Base-by-base conservation (phyloP, 805 yeast genomes). In the Myxozyma mucilagina region DNA sequence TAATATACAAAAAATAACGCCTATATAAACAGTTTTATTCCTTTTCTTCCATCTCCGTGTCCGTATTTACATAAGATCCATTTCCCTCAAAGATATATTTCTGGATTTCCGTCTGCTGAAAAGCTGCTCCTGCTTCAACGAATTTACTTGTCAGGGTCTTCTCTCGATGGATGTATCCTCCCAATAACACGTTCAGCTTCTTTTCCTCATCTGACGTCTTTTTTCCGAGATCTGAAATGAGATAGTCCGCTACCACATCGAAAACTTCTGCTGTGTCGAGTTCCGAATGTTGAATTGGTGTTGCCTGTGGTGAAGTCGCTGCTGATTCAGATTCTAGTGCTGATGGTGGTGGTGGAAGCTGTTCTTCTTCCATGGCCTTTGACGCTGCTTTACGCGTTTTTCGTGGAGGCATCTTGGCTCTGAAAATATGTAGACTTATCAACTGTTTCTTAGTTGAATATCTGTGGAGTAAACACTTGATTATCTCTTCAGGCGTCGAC, bases 131-230 rank as follows among this genome's bases (percentile, higher is more conserved):
- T 5, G 66, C 66, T 39, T 62, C 70, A 0, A 52, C 35, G 14
- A 59, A 55, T 32, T 71, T 68, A 14, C 54, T 47, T 9, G 61
- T 11, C 7, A 75, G 61, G 9, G 59, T 47, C 3, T 60, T 59
- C 10, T 68, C 72, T 24, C 77, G 72, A 51, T 73, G 73, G 24
- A 66, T 36, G 59, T 75, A 77, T 0, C 78, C 79, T n/a, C 71
- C 75, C 13, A 74, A 67, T 44, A 70, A 56, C 4, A 69, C 34
- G 2, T 56, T 50, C 36, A 75, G 64, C 45, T 71, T 73, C 48
- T 71, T 67, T 54, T 76, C 79, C 24, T 71, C 67, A 42, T 66
- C 69, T 44, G 71, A 68, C 5, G 76, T 69, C 8, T 63, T 64
- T 42, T 64, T 63, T 1, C 73, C 71, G 1, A 61, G 43, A 10